Evolutionary conservation across 179 eudicot species (phyloP).

Genomic region (Spergularia azorica): DNA sequence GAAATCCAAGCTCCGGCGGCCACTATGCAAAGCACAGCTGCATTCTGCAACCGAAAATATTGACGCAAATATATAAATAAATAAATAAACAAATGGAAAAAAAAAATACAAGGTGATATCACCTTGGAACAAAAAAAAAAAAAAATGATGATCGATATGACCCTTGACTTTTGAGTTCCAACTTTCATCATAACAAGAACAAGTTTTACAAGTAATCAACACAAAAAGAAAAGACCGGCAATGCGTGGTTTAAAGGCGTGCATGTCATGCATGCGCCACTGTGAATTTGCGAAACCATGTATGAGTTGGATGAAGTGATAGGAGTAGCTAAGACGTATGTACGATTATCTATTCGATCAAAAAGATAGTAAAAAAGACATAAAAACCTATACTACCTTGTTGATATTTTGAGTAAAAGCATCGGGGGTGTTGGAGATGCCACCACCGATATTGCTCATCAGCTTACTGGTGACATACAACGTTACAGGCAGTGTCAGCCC

Average conservation of each 20-base stretch:
- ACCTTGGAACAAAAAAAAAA: not conserved
- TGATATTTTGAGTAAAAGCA: constrained; percentile 36
- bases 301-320: too few relatives aligned
- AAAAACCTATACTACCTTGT: too few relatives aligned
- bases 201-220: too few relatives aligned
- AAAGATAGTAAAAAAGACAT: too few relatives aligned
- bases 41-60: constrained; percentile 57
- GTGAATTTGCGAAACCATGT: too few relatives aligned
- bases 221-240: too few relatives aligned
- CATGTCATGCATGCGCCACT: too few relatives aligned
- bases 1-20: constrained; percentile 68
- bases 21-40: constrained; percentile 55
- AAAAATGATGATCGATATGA: not conserved
- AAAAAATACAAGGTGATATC: too few relatives aligned
- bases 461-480: constrained; percentile 52
- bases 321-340: too few relatives aligned
- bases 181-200: not conserved
- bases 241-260: too few relatives aligned
- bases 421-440: constrained; percentile 16
- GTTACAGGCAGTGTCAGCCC: constrained; percentile 73
- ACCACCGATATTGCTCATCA: constrained; percentile 72
- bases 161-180: not conserved
- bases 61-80: not conserved
- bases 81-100: not conserved
- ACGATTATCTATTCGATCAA: too few relatives aligned